Evolutionary conservation across 768 basidiomycete species (phyloP).

Genomic region (Zangia roseola): DNA sequence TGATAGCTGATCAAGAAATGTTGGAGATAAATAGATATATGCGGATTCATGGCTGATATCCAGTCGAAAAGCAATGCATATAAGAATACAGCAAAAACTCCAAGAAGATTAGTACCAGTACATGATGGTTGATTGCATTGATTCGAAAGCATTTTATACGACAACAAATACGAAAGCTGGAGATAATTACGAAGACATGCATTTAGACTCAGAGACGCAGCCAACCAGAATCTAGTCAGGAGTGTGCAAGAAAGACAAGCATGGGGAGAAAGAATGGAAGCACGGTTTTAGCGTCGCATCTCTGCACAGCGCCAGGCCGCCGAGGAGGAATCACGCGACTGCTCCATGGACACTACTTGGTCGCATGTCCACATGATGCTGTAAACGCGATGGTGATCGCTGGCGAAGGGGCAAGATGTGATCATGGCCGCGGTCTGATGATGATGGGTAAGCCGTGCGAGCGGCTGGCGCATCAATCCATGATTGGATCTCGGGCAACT

Average conservation of each 20-base stretch:
- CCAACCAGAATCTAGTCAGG: constrained; percentile 19
- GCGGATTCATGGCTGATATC: constrained; percentile 8
- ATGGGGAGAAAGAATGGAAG: constrained; percentile 10
- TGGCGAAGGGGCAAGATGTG: constrained; percentile 30
- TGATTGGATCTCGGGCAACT: constrained; percentile 47
- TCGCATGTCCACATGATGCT: constrained; percentile 35
- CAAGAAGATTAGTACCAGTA: constrained; percentile 30
- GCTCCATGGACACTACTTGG: constrained; percentile 29
- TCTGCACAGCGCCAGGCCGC: constrained; percentile 21
- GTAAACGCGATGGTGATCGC: constrained; percentile 32
- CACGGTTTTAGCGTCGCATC: constrained; percentile 3
- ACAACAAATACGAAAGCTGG: constrained; percentile 23
- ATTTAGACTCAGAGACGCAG: constrained; percentile 1
- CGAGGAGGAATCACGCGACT: constrained; percentile 23
- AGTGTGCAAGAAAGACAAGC: constrained; percentile 21
- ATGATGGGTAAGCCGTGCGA: constrained; percentile 27
- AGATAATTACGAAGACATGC: constrained; percentile 20
- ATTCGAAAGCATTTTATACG: constrained; percentile 21
- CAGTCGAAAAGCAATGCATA: constrained; percentile 22
- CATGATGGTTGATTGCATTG: constrained; percentile 15
- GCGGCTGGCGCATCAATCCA: constrained; percentile 41
- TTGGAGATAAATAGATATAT: constrained; percentile 22
- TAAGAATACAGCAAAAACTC: constrained; percentile 28
- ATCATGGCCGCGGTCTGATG: constrained; percentile 33
- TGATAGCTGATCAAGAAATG: constrained; percentile 27